Evolutionary conservation across 306 rosid genomes (phyloP).

Genomic region (Vigna unguiculata): DNA sequence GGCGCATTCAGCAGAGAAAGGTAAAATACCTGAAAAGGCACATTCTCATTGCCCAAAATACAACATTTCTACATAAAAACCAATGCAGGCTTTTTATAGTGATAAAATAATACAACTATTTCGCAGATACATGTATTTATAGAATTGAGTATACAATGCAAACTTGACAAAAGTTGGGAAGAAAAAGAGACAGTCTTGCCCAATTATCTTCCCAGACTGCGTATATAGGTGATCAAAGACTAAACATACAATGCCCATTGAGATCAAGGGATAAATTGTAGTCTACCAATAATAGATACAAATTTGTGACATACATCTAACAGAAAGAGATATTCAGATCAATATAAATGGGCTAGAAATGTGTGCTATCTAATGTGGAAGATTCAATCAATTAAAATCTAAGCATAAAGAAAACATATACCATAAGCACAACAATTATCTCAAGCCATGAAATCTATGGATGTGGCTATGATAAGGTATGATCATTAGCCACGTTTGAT

Average conservation of each 20-base stretch:
- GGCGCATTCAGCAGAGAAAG: conserved; percentile 19
- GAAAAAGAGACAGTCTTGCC: not conserved
- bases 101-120: conserved; percentile 22
- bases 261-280: conserved; percentile 2
- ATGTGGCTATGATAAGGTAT: conserved; percentile 2
- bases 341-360: conserved; percentile 13
- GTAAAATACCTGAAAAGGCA: conserved; percentile 16
- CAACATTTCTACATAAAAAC: conserved; percentile 22
- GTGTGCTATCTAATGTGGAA: not conserved
- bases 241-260: conserved; percentile 17
- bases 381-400: conserved; percentile 17
- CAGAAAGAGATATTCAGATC: conserved; percentile 1
- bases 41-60: conserved; percentile 29
- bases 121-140: conserved; percentile 34
- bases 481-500: conserved; percentile 30
- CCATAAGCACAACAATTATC: conserved; percentile 14
- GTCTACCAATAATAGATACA: conserved; percentile 7
- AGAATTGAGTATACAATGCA: conserved; percentile 11
- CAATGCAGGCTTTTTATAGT: conserved; percentile 25
- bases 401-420: conserved; percentile 8
- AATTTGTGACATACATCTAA: not conserved
- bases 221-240: not conserved
- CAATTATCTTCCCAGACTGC: conserved; percentile 2
- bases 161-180: not conserved
- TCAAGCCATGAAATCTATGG: conserved; percentile 23